A percentile compares a stretch with the other conserved stretches of the same genome.
Evolutionary conservation across 2,329 filamentous ascomycete species (phyloP).

Genomic region (Fusarium sp.): DNA sequence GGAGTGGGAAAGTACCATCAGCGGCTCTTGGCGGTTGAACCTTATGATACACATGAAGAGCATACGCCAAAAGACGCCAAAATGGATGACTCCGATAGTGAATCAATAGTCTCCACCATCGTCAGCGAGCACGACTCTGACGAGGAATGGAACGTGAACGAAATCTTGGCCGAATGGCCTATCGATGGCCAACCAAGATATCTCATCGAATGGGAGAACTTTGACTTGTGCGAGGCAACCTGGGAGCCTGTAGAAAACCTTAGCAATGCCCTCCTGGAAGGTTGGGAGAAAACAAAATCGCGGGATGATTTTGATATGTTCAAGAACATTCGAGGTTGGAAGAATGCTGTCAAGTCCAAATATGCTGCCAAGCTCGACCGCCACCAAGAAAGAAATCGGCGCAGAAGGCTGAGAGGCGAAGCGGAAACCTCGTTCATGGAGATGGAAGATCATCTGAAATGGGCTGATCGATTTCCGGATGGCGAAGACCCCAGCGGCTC

Average conservation of each 20-base stretch:
- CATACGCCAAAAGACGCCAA: neutral
- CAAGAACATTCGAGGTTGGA: conserved; percentile 52
- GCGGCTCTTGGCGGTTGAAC: neutral
- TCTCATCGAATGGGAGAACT: conserved; percentile 52
- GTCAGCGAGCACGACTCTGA: conserved; percentile 49
- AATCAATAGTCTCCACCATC: conserved; percentile 48
- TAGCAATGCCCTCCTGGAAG: conserved; percentile 47
- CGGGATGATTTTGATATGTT: conserved; percentile 46
- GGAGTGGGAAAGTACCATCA: neutral
- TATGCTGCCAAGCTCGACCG: conserved; percentile 46
- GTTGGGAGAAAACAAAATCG: conserved; percentile 57
- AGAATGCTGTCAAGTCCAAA: conserved; percentile 45
- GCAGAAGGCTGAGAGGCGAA: conserved; percentile 52
- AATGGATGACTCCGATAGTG: conserved; percentile 39
- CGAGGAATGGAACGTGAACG: conserved; percentile 60
- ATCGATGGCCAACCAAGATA: conserved; percentile 42
- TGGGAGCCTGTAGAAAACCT: conserved; percentile 63
- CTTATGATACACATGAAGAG: neutral
- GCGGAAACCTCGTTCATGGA: conserved; percentile 34
- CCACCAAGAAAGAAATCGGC: conserved; percentile 56
- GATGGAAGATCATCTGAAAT: conserved; percentile 37
- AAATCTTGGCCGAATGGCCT: conserved; percentile 59
- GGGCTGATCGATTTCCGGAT: conserved; percentile 17
- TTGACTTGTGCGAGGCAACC: conserved; percentile 47
- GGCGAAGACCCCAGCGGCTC: conserved; percentile 1